These are phyloP conservation scores for Candida montana DNA, from an alignment of 805 yeast genomes.

Conservation along the genomic window DNA sequence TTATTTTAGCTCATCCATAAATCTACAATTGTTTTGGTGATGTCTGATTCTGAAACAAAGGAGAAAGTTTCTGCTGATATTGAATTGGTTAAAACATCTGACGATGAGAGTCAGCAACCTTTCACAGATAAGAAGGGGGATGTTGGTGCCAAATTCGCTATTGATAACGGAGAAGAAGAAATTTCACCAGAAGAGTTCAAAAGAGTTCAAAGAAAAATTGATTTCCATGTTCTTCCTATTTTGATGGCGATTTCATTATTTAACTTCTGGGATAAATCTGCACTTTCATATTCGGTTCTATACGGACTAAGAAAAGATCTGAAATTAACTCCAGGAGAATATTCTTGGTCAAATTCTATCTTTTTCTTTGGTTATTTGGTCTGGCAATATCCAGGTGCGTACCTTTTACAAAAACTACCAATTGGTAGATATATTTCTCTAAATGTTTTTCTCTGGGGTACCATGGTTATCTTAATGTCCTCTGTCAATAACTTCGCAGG, in stretches of 20 bases:
- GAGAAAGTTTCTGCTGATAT: too few relatives aligned
- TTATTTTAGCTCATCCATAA: too few relatives aligned
- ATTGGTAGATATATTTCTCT: slow-evolving; percentile 5
- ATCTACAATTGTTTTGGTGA: too few relatives aligned
- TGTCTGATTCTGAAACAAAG: too few relatives aligned
- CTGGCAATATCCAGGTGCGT: slow-evolving; percentile 12
- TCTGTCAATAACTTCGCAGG: slow-evolving; percentile 6
- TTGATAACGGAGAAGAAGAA: neutral
- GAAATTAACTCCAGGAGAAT: slow-evolving; percentile 9
- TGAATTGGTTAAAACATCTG: too few relatives aligned
- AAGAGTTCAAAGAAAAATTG: neutral
- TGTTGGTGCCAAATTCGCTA: neutral
- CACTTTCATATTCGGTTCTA: slow-evolving; percentile 14
- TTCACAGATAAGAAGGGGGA: neutral
- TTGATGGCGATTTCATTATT: neutral
- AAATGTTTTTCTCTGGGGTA: slow-evolving; percentile 11
- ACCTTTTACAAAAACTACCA: slow-evolving; percentile 8
- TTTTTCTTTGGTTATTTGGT: slow-evolving; percentile 14
- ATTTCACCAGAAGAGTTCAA: neutral
- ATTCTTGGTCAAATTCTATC: slow-evolving; percentile 2
- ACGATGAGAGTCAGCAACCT: neutral
- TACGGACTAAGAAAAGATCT: slow-evolving; percentile 12
- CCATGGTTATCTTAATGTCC: slow-evolving; percentile 1
- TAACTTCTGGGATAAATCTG: slow-evolving; percentile 11
- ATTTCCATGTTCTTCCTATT: neutral